Evolutionary conservation across 164 flowering plant species (phyloP), one percentile per base, ranked within the genome.

Genomic region (Piper betle): DNA sequence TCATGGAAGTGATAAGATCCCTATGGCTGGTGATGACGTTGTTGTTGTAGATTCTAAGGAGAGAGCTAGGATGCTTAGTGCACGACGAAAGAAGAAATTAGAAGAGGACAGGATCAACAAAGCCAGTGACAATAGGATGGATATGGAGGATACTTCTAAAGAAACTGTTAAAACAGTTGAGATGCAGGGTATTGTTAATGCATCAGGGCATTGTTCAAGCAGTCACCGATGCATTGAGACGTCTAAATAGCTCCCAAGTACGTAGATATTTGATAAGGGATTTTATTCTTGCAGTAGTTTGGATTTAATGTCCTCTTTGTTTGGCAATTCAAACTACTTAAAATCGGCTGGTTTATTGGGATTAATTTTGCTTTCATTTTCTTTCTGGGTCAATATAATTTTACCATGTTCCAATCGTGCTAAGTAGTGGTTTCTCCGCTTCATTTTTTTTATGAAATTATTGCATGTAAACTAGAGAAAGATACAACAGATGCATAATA

Each of bases 131-230:
- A 89, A 65, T 58, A 77, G 80, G 64, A 64, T 60, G 16, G 82
- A 82, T 69, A 61, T 64, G 71, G 38, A 39, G 38, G 84, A 78
- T 62, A 55, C 71, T 60, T 67, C 77, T 52, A 87, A 84, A 61
- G 86, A 83, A 48, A 68, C 10, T 52, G 53, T 79, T 18, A 59
- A 68, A 73, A 78, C 84, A 77, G 84, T 79, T 69, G 97, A 89
- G 67, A 52, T 92, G 79, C 91, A 96, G 38, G 64, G 87, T 39
- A 73, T 89, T 16, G 87, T 89, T 8, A 89, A 92, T 77, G 96
- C 80, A 89, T 20, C 98, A 89, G 72, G 98, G 98, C 41, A 84
- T 88, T 68, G 98, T 89, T 39, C 96, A 92, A 77, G 98, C 96
- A 19, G 96, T 92, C 37, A 80, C 88, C 19, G 96, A 86, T 83